Base-by-base conservation (phyloP, 2,329 filamentous ascomycete genomes). In the Clathrospora elynae region DNA sequence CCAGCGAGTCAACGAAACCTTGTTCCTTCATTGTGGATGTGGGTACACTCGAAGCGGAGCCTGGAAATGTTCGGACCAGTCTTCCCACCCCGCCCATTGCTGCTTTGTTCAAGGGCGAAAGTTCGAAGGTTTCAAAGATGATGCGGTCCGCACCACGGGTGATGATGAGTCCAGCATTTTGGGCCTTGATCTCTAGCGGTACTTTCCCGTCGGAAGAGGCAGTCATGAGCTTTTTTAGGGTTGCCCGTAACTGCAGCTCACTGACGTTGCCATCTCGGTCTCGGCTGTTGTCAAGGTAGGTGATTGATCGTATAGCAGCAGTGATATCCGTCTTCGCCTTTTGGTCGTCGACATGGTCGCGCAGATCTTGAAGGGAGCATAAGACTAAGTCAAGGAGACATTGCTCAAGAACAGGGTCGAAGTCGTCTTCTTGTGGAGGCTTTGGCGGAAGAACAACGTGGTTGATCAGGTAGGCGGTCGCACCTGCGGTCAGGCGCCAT, bases 81-180 rank as follows among this genome's bases (percentile, higher is more conserved):
- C 30, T 12, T 1, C 73, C 73, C 26, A 19, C 20, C 12, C 10
- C 19, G 28, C 45, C 46, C 11, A 74, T 70, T 2, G 76, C 70
- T 1, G 58, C 46, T 10, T 61, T 35, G 23, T 71, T 73, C 0
- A 33, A 42, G 5, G 76, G 68, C 0, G 74, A 74, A 0, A 76
- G 55, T 46, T 80, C 77, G 28, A 78, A 79, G 0, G 62, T 56
- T 47, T 78, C 58, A 31, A 66, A 73, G 3, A 76, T 62, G 2
- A 71, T 49, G 8, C 36, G 2, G 3, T 49, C 22, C 1, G 29
- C 38, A 1, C 19, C 7, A 22, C 37, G 62, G 2, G 66, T 66
- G 19, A 78, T 53, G 4, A 79, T 42, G 2, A 79, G 41, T 0
- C 66, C 74, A 2, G 75, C 72, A 55, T 79, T 80, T 43, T 79